A percentile compares a stretch with the other conserved stretches of the same genome.
Conservation (phyloP, 768 basidiomycete genomes). For the Serendipita sp. region DNA sequence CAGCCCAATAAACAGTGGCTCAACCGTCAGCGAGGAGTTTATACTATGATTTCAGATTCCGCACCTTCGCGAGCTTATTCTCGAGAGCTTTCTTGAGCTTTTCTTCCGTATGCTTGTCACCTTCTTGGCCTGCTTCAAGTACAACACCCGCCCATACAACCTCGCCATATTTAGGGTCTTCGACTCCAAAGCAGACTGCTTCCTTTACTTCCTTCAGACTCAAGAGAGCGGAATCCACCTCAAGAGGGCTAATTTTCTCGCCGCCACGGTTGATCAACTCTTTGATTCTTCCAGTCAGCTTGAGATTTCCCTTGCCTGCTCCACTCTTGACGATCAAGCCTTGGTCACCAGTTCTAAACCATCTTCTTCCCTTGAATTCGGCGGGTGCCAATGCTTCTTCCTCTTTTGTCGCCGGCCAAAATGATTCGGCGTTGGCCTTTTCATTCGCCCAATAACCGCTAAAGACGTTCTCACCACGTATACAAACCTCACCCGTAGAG, state of each 20-base stretch:
- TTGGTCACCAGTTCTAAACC: conserved; percentile 17
- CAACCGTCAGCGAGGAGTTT: not conserved
- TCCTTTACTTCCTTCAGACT: conserved; percentile 7
- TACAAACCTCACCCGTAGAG: conserved; percentile 34
- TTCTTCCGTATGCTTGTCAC: conserved; percentile 6
- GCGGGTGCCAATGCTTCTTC: not conserved
- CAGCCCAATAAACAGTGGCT: not conserved
- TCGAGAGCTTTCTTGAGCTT: conserved; percentile 12
- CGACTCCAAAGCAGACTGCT: conserved; percentile 15
- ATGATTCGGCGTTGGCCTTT: conserved; percentile 29
- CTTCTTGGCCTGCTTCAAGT: conserved; percentile 8
- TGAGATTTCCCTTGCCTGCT: conserved; percentile 27
- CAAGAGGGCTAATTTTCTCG: conserved; percentile 45
- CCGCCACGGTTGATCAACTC: conserved; percentile 47
- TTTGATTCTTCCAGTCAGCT: conserved; percentile 42
- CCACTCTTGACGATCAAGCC: conserved; percentile 12
- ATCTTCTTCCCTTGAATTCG: not conserved
- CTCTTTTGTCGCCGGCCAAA: conserved; percentile 24
- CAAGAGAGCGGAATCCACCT: conserved; percentile 41
- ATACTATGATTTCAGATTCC: not conserved
- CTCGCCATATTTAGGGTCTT: conserved; percentile 17
- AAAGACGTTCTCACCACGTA: conserved; percentile 39
- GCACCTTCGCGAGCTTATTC: conserved; percentile 12
- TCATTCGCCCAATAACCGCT: conserved; percentile 33
- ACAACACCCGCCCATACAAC: conserved; percentile 17